Percentiles rank a stretch among this genome's conserved stretches.
phyloP scores from a whole-genome alignment of 306 rosid genomes.

The Quercus robur region DNA sequence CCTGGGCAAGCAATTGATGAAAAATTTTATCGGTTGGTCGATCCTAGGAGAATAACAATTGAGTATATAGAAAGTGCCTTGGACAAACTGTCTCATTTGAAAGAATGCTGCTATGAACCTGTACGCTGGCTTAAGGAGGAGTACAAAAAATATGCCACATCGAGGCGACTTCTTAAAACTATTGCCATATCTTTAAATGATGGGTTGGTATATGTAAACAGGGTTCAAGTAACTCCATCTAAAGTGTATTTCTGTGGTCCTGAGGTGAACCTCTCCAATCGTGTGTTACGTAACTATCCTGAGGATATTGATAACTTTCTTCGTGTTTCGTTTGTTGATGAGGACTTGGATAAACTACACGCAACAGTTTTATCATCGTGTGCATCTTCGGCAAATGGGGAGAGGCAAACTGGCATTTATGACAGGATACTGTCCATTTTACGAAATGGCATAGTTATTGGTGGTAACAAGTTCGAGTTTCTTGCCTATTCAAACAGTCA shows the following conservation, averaged over 20 bases:
- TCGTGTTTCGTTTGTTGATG: slow-evolving; percentile 46
- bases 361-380: slow-evolving; percentile 23
- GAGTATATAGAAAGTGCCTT: slow-evolving; percentile 34
- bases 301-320: slow-evolving; percentile 38
- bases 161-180: background rate
- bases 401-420: slow-evolving; percentile 20
- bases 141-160: background rate
- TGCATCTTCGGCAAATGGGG: background rate
- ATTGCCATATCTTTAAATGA: slow-evolving; percentile 34
- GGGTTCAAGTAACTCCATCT: slow-evolving; percentile 36
- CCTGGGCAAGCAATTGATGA: slow-evolving; percentile 32
- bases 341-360: slow-evolving; percentile 30
- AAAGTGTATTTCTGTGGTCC: slow-evolving; percentile 45
- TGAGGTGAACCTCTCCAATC: slow-evolving; percentile 43
- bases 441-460: slow-evolving; percentile 34
- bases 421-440: slow-evolving; percentile 25
- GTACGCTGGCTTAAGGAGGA: slow-evolving; percentile 28
- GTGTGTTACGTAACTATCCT: slow-evolving; percentile 30
- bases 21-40: slow-evolving; percentile 30
- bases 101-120: slow-evolving; percentile 42
- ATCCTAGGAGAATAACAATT: slow-evolving; percentile 13
- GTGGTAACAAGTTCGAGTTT: slow-evolving; percentile 42
- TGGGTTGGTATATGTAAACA: slow-evolving; percentile 34
- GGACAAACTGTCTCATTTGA: slow-evolving; percentile 25
- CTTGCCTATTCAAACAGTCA: slow-evolving; percentile 42